Percentiles rank a stretch among this genome's conserved stretches.
phyloP scores from a whole-genome alignment of 495 filamentous ascomycete species.

The Acidomyces sp. region DNA sequence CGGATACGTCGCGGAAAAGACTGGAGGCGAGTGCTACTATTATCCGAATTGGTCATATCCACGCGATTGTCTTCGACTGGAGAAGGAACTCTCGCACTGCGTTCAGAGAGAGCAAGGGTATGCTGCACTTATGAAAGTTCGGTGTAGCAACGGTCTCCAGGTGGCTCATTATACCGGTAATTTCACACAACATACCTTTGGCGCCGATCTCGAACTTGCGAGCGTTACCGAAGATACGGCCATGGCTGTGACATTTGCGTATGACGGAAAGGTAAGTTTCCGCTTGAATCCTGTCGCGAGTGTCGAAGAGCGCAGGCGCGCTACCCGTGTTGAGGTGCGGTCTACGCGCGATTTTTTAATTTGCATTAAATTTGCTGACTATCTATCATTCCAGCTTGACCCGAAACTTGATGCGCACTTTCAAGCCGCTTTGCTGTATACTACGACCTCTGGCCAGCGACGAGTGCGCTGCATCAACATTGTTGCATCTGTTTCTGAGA shows the following conservation, averaged over 20 bases:
- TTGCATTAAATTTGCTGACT: neutral
- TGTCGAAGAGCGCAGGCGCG: slow-evolving; percentile 9
- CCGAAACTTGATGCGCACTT: slow-evolving; percentile 95
- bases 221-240: slow-evolving; percentile 88
- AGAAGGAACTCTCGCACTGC: slow-evolving; percentile 71
- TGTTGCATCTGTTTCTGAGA: slow-evolving; percentile 81
- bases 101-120: slow-evolving; percentile 90
- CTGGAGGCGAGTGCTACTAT: slow-evolving; percentile 86
- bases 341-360: neutral
- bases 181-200: slow-evolving; percentile 87
- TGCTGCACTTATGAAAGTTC: slow-evolving; percentile 95
- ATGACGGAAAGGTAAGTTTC: slow-evolving; percentile 63
- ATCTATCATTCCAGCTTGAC: slow-evolving; percentile 46
- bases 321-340: slow-evolving; percentile 18
- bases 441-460: slow-evolving; percentile 76
- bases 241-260: slow-evolving; percentile 80
- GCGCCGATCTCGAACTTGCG: slow-evolving; percentile 90
- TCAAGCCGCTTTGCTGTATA: slow-evolving; percentile 89
- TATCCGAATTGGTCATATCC: slow-evolving; percentile 90
- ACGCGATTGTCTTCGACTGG: slow-evolving; percentile 72
- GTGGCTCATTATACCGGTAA: slow-evolving; percentile 90
- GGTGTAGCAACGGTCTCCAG: slow-evolving; percentile 92
- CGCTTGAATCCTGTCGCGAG: slow-evolving; percentile 9
- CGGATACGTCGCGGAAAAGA: slow-evolving; percentile 62
- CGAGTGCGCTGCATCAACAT: slow-evolving; percentile 87